A percentile compares a stretch with the other conserved stretches of the same genome.
Conservation (phyloP, 1,139 yeast genomes). For the Pichia sp. region DNA sequence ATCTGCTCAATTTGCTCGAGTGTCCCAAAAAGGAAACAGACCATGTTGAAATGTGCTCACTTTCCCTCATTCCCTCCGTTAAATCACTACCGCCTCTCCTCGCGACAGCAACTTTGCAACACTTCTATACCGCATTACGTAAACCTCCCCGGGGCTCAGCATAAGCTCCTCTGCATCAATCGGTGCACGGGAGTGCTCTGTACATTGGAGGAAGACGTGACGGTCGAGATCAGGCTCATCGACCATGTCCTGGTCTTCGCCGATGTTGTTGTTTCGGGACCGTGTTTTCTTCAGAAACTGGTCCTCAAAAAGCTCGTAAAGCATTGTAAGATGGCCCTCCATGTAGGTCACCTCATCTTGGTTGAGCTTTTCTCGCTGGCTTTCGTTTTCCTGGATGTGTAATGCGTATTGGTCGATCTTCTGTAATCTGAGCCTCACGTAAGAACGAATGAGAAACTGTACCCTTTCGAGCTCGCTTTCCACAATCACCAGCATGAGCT, state of each 20-base stretch:
- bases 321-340: constrained; percentile 59
- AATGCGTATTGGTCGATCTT: constrained; percentile 70
- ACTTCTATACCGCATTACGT: constrained; percentile 66
- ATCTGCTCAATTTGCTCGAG: constrained; percentile 8
- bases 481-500: constrained; percentile 73
- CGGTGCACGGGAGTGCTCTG: neutral
- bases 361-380: constrained; percentile 41
- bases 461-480: constrained; percentile 90
- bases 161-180: constrained; percentile 36
- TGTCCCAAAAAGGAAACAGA: neutral
- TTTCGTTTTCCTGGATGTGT: constrained; percentile 39
- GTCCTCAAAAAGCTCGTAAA: constrained; percentile 61
- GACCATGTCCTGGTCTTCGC: constrained; percentile 70
- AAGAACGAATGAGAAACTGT: constrained; percentile 73
- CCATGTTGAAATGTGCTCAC: neutral
- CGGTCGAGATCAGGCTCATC: constrained; percentile 68
- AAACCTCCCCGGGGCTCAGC: constrained; percentile 62
- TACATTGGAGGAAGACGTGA: constrained; percentile 62
- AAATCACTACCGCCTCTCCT: constrained; percentile 2
- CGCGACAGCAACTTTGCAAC: constrained; percentile 28
- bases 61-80: neutral
- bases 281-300: constrained; percentile 64
- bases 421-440: constrained; percentile 68
- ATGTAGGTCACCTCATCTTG: constrained; percentile 60
- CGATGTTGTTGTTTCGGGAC: constrained; percentile 58